Evolutionary conservation across 352 stramenopile species (phyloP).

Genomic region (Globisporangium mamillatum): DNA sequence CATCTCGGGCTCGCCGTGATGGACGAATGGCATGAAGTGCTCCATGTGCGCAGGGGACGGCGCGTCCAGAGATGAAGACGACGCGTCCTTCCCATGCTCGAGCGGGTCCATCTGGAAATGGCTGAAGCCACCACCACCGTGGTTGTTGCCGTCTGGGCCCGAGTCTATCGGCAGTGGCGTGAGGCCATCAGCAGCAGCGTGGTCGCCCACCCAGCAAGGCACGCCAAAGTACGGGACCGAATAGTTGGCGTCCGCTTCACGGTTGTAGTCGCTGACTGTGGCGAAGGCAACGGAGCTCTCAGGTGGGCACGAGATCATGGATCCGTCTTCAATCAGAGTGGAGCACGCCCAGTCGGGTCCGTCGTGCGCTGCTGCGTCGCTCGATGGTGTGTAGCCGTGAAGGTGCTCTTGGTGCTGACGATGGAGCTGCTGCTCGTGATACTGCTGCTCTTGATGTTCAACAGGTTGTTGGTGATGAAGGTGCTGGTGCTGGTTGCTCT

Average conservation of each 20-base stretch:
- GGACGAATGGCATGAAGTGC: conserved; percentile 34
- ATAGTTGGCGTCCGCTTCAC: conserved; percentile 4
- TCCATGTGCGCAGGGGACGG: conserved; percentile 42
- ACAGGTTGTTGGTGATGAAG: background rate
- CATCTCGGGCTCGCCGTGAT: conserved; percentile 31
- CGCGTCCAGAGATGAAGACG: conserved; percentile 19
- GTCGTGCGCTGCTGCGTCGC: background rate
- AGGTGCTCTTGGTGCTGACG: background rate
- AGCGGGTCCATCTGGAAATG: conserved; percentile 2
- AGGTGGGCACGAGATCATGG: background rate
- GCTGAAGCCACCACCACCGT: background rate
- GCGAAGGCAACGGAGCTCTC: background rate
- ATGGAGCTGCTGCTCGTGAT: background rate
- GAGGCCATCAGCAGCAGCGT: background rate
- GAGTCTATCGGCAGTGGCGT: conserved; percentile 1
- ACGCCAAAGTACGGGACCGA: conserved; percentile 7
- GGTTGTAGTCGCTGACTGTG: background rate
- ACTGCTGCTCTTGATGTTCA: background rate
- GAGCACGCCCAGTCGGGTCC: conserved; percentile 2
- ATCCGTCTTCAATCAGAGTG: background rate
- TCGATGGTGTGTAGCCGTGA: conserved; percentile 1
- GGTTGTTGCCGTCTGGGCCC: background rate
- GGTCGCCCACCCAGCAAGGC: conserved; percentile 7
- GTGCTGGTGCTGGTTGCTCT: background rate
- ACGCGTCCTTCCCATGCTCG: conserved; percentile 19